Percentiles rank a stretch among this genome's conserved stretches.
phyloP scores from a whole-genome alignment of 2,329 filamentous ascomycete species.

The Neopestalotiopsis sp. region DNA sequence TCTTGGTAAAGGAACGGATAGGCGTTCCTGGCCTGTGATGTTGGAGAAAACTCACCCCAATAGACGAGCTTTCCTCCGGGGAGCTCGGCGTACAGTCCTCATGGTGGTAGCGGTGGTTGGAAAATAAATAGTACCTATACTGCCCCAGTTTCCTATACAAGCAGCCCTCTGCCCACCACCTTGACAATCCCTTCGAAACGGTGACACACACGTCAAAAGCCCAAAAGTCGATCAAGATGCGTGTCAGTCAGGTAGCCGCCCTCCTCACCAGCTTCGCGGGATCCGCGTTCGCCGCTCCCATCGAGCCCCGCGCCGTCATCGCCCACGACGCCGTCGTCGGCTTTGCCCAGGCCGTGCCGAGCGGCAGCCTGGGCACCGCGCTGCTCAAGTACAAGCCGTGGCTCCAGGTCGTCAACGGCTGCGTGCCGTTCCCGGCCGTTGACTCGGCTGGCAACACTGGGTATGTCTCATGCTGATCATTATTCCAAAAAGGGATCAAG shows the following conservation, averaged over 20 bases:
- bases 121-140: not conserved
- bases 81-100: not conserved
- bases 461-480: slow-evolving; percentile 19
- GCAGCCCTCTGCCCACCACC: not conserved
- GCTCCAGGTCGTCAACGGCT: slow-evolving; percentile 58
- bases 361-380: slow-evolving; percentile 46
- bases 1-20: not conserved
- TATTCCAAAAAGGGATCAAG: too few relatives aligned
- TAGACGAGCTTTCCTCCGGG: too few relatives aligned
- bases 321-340: slow-evolving; percentile 48
- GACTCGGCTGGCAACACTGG: slow-evolving; percentile 49
- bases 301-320: slow-evolving; percentile 32
- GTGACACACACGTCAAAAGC: not conserved
- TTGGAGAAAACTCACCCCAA: not conserved
- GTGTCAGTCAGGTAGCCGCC: slow-evolving; percentile 18
- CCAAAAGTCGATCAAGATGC: slow-evolving; percentile 21
- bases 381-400: slow-evolving; percentile 60
- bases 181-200: not conserved
- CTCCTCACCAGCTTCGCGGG: slow-evolving; percentile 21
- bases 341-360: slow-evolving; percentile 58
- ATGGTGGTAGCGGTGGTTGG: not conserved
- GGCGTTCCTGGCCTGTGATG: not conserved
- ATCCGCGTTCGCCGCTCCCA: slow-evolving; percentile 19
- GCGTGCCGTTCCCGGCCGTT: slow-evolving; percentile 63
- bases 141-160: not conserved